Conservation (phyloP, 371 early-diverging fungal species). For the Synchytrium microbalum region DNA sequence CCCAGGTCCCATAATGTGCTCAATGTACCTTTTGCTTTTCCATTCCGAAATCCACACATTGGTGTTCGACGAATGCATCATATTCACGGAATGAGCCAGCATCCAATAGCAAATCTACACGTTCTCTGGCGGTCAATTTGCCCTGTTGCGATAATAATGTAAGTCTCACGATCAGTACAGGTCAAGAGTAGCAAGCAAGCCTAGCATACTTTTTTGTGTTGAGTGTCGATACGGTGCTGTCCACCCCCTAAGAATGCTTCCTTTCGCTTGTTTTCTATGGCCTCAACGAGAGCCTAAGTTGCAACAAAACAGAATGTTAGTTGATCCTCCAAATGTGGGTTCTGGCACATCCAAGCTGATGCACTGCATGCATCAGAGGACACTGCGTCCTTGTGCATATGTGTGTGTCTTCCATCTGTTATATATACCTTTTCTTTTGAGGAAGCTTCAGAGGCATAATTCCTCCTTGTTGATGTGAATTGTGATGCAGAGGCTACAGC, state of each 20-base stretch:
- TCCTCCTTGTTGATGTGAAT: too few species aligned
- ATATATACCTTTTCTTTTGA: conserved; percentile 3
- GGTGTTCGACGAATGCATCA: conserved; percentile 92
- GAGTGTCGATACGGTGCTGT: conserved; percentile 68
- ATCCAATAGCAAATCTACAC: conserved; percentile 81
- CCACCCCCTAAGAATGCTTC: conserved; percentile 80
- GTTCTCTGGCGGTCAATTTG: conserved; percentile 93
- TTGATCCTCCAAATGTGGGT: too few species aligned
- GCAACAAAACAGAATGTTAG: background rate
- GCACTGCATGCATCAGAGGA: too few species aligned
- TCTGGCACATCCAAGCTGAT: too few species aligned
- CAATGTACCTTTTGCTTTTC: conserved; percentile 55
- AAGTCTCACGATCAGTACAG: background rate
- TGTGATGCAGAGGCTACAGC: too few species aligned
- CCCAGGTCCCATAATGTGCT: background rate
- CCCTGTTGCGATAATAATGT: conserved; percentile 51
- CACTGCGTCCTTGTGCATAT: too few species aligned
- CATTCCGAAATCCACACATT: conserved; percentile 91
- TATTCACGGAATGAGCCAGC: conserved; percentile 82
- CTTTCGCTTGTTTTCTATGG: conserved; percentile 53
- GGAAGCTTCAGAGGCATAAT: too few species aligned
- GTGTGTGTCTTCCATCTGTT: too few species aligned
- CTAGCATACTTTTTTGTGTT: conserved; percentile 71
- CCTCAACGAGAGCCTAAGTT: background rate
- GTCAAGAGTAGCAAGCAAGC: background rate